Base-by-base conservation (phyloP, 495 filamentous ascomycete species). In the Aspergillus sclerotiicarbonarius region DNA sequence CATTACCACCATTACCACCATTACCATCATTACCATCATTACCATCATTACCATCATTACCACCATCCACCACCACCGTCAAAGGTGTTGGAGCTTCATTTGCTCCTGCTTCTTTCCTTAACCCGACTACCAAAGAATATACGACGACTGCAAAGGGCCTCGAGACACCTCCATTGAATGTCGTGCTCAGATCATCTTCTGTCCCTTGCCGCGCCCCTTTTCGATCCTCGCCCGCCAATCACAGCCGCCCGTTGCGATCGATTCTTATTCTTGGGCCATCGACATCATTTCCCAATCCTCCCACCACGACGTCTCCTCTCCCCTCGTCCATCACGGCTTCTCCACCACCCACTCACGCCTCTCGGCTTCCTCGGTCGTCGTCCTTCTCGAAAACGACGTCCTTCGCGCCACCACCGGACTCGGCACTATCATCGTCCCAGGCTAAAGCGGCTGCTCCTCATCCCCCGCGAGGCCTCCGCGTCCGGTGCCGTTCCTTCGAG, bases 311-410 rank as follows among this genome's bases (percentile, higher is more conserved):
- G 13, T 29, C 56, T 33, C 20, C 29, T 52, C 16, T 39, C 53
- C 47, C n/a, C 37, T 44, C 50, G 44, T 56, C 51, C 59, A 57
- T 50, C 61, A 59, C 56, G 54, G 57, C 60, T 50, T 35, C 48
- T 43, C 48, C 53, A 20, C 43, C 57, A 47, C 58, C 60, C 59
- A 51, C 47, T 35, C 51, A 47, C 31, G 35, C 31, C 41, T 52
- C 49, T 60, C 50, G 43, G 41, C 46, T 41, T 55, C 47, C 35
- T 10, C 51, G 39, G n/a, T 53, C 32, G 39, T 63, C 57, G 30
- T 48, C 62, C 59, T 63, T 53, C 45, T 21, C 53, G 15, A 56
- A 59, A 62, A 77, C 73, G 72, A 69, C 73, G 63, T 72, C 70
- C 60, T 68, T 67, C 58, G 57, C 62, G 48, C 15, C 43, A 59